Evolutionary conservation across 768 basidiomycete genomes (phyloP), one percentile per base, ranked within the genome.

Genomic region (Galerina marginata): DNA sequence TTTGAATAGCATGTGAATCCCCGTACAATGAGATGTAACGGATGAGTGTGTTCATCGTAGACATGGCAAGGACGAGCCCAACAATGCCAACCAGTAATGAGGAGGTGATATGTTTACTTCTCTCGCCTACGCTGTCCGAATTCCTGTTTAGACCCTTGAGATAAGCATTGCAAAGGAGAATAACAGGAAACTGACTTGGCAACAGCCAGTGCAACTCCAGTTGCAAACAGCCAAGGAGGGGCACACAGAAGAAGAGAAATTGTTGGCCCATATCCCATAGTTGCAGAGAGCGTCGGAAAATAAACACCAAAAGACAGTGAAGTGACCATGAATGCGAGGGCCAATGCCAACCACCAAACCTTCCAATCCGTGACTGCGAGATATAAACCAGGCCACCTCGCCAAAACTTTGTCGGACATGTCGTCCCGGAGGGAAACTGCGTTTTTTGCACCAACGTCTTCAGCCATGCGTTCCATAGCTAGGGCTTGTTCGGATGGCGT

Each of bases 341-440:
- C 81, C 29, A 92, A 56, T 16, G 89, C 81, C 45, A 96, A 79
- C 84, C 84, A 91, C 89, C 92, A 95, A 40, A 95, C 91, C 71
- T 88, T 91, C 89, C 88, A 87, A 68, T 95, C 93, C 16, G 78
- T 79, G 57, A 93, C 49, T 0, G 93, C 90, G 61, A 90, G 73
- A 40, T 75, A 68, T 2, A 95, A 69, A 2, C 91, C 92, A 23
- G 74, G 71, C 64, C 65, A 68, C 37, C 58, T 56, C 16, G 58
- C 60, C 9, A 63, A 48, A 12, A 70, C 65, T 14, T 75, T 74
- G 5, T 72, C 76, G 14, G 81, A 79, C 9, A 74, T 78, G 60
- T 83, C 77, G 33, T 74, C 75, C 45, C 83, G 76, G 55, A 86
- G 83, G 6, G 40, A n/a, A n/a, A 36, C n/a, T 11, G 45, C 36